Evolutionary conservation across 306 rosid genomes (phyloP), one percentile per base, ranked within the genome.

Genomic region (Senna siamea): DNA sequence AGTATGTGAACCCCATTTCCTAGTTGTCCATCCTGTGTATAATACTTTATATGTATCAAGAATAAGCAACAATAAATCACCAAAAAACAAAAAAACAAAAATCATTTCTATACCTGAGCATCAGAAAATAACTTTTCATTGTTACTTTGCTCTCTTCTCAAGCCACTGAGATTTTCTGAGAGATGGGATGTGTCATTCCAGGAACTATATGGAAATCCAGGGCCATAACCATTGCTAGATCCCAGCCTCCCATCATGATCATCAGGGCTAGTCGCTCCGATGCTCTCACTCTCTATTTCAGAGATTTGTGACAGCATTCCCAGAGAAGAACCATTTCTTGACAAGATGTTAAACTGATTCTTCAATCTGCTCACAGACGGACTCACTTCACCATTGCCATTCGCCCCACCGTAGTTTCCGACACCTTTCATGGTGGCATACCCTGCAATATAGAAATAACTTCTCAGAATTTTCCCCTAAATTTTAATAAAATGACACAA

Each of bases 221-320:
- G 34, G 76, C 82, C 82, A 66, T 48, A 76, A 64, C 79, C 79
- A 48, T 75, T 89, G 48, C 41, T 71, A 58, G 65, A 74, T 32
- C 76, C 72, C 19, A 80, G 80, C 74, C 79, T 78, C 20, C 70
- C 78, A 41, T 87, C 83, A 35, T 78, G 76, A 41, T 87, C 83
- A 35, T 78, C 83, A 32, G 85, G 81, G 18, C 85, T 59, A 78
- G 72, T 69, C 17, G 81, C 80, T 1, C 79, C 87, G n/a, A 77
- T 78, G 61, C 55, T 83, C 52, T 87, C 97, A 54, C 58, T 79
- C 58, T 38, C 91, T 30, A 81, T 35, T 65, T 89, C 93, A 2
- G 93, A 83, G 63, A 87, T 87, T 40, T 87, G 87, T 6, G 97
- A 78, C 75, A 91, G 76, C 78, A 89, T 71, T 72, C 92, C 95